phyloP scores from a whole-genome alignment of 352 stramenopile species.

The Phytophthora megakarya region DNA sequence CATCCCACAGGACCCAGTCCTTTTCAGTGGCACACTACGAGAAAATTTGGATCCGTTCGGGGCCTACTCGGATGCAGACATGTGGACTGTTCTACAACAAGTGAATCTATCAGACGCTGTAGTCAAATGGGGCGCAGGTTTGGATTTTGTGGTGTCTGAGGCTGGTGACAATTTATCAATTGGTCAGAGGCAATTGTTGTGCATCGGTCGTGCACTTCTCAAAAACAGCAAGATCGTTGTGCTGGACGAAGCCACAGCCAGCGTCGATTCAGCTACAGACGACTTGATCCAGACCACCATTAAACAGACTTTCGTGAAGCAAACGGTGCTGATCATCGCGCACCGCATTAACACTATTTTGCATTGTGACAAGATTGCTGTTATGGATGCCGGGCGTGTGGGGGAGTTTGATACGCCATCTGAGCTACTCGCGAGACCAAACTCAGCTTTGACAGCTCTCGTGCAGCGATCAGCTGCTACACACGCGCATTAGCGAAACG shows the following conservation, averaged over 20 bases:
- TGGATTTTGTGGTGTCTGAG: constrained; percentile 89
- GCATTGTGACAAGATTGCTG: constrained; percentile 89
- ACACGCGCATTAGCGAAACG: neutral
- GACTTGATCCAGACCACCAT: constrained; percentile 65
- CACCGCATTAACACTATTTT: constrained; percentile 79
- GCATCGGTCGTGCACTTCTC: constrained; percentile 93
- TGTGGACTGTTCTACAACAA: constrained; percentile 65
- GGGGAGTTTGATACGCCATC: constrained; percentile 83
- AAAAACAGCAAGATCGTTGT: constrained; percentile 89
- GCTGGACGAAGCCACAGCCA: constrained; percentile 95
- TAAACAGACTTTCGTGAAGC: constrained; percentile 84
- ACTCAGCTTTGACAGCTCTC: constrained; percentile 76
- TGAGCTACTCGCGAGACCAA: constrained; percentile 70
- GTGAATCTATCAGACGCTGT: constrained; percentile 60
- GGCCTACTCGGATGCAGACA: constrained; percentile 62
- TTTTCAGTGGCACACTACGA: constrained; percentile 90
- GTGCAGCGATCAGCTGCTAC: constrained; percentile 21
- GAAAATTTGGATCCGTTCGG: constrained; percentile 93
- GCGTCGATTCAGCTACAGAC: constrained; percentile 83
- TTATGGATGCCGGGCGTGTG: constrained; percentile 84
- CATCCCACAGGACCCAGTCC: constrained; percentile 82
- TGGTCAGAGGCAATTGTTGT: constrained; percentile 89
- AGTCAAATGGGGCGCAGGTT: constrained; percentile 59
- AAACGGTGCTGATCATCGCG: constrained; percentile 89
- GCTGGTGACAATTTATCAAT: constrained; percentile 94